phyloP scores from a whole-genome alignment of 805 yeast species.

The Metschnikowia lunata region DNA sequence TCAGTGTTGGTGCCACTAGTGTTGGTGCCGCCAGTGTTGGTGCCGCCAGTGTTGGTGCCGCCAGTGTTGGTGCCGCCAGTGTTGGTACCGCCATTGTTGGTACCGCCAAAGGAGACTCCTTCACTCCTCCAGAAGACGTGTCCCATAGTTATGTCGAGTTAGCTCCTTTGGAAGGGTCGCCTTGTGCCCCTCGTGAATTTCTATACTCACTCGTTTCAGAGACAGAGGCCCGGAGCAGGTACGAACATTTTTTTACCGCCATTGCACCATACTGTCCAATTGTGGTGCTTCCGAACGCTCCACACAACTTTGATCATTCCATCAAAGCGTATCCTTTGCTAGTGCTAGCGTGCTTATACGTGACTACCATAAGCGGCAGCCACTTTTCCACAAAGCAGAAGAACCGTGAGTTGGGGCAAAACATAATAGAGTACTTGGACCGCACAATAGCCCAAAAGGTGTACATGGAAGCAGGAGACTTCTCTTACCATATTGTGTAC shows the following conservation, averaged over 20 bases:
- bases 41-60: no score
- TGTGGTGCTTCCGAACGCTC: constrained; percentile 34
- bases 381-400: constrained; percentile 1
- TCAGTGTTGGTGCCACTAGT: no score
- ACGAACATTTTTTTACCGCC: constrained; percentile 30
- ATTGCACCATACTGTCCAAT: constrained; percentile 48
- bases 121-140: no score
- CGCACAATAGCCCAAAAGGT: constrained; percentile 37
- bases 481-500: constrained; percentile 39
- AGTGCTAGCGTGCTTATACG: constrained; percentile 41
- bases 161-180: no score
- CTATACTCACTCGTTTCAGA: constrained; percentile 5
- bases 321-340: constrained; percentile 41
- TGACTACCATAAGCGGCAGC: constrained; percentile 43
- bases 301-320: constrained; percentile 37
- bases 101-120: no score
- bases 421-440: constrained; percentile 43
- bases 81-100: no score
- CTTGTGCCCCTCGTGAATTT: not conserved
- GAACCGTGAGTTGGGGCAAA: constrained; percentile 36
- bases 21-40: no score
- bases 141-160: no score
- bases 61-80: no score
- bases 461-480: constrained; percentile 39
- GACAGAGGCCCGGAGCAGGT: constrained; percentile 33